Base-by-base conservation (phyloP, 495 filamentous ascomycete genomes). In the Beverwykella pulmonaria region DNA sequence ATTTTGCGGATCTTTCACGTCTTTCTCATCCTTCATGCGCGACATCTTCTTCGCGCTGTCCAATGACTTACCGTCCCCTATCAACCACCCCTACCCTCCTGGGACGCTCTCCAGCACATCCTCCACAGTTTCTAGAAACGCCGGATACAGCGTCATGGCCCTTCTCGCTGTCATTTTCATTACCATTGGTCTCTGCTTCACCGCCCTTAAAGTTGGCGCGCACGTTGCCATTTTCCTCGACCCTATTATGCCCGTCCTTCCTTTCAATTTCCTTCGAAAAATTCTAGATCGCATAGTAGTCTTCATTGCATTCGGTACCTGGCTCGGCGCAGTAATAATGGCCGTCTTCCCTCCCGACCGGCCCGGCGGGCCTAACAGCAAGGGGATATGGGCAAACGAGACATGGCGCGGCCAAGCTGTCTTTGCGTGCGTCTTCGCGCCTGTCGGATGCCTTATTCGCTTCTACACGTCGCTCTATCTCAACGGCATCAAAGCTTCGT, bases 1-100 rank as follows among this genome's bases (percentile, higher is more conserved):
- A 14, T 97, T 96, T 79, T 98, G 94, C 76, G 94, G 94, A 59
- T 92, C 87, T 70, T 88, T 94, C 56, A 98, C 94, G 2, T 92
- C 88, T 39, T 98, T 97, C 77, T 96, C 92, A 0, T 87, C 90
- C 14, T 96, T 97, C 73, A 88, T 93, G 44, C 86, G 93, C 3
- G 93, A 95, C 71, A 77, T 82, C 52, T 97, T 96, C 75, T 81
- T 96, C n/a, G 88, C 91, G 0, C 75, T 97, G 14, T 87, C 90
- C 7, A 96, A 97, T 72, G 83, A 86, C 56, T 78, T 92, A 12
- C 81, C 85, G 0, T 78, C 82, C 0, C 79, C 77, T n/a, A 26
- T 76, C 26, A 71, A 75, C 60, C 75, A 78, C 59, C 70, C 83
- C 9, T 32, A 75, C 71, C 36, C 78, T 54, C 2, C 57, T 15